These are phyloP conservation scores for Sphagnum contortum DNA, from an alignment of 225 moss, liverwort and hornwort genomes.

Conservation along the genomic window DNA sequence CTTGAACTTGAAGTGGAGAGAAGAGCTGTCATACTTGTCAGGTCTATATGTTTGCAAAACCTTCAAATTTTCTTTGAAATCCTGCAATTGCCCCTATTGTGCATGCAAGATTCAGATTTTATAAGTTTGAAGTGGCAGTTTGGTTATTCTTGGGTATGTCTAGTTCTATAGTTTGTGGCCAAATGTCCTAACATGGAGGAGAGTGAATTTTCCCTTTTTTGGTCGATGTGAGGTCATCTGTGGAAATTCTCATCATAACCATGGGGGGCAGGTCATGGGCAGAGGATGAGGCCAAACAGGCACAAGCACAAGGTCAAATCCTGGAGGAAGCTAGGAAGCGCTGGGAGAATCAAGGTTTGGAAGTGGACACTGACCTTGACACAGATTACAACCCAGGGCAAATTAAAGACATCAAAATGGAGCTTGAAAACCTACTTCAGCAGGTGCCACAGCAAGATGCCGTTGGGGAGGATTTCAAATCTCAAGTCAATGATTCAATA, in stretches of 20 bases:
- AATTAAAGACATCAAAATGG: conserved; percentile 19
- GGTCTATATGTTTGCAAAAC: conserved; percentile 47
- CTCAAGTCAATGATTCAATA: conserved; percentile 21
- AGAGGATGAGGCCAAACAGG: conserved; percentile 86
- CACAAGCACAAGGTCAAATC: conserved; percentile 53
- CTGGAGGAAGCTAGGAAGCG: conserved; percentile 47
- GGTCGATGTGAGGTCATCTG: no score
- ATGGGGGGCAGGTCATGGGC: conserved; percentile 59
- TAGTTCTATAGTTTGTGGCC: no score
- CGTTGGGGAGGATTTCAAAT: conserved; percentile 25
- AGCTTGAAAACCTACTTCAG: conserved; percentile 23
- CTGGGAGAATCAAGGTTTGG: conserved; percentile 41
- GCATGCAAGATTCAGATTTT: no score
- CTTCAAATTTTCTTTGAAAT: conserved; percentile 1
- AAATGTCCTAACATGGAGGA: no score
- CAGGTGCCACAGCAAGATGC: conserved; percentile 8
- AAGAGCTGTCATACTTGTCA: conserved; percentile 71
- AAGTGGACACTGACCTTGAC: conserved; percentile 39
- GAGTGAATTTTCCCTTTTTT: no score
- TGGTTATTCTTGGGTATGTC: no score
- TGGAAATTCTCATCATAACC: neutral
- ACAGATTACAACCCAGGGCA: conserved; percentile 28
- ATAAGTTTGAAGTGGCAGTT: neutral
- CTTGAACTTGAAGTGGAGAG: conserved; percentile 74
- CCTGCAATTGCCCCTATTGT: no score